A percentile compares a stretch with the other conserved stretches of the same genome.
These are phyloP conservation scores for Serendipita indica DNA, from an alignment of 768 basidiomycete species.

Conservation along the genomic window DNA sequence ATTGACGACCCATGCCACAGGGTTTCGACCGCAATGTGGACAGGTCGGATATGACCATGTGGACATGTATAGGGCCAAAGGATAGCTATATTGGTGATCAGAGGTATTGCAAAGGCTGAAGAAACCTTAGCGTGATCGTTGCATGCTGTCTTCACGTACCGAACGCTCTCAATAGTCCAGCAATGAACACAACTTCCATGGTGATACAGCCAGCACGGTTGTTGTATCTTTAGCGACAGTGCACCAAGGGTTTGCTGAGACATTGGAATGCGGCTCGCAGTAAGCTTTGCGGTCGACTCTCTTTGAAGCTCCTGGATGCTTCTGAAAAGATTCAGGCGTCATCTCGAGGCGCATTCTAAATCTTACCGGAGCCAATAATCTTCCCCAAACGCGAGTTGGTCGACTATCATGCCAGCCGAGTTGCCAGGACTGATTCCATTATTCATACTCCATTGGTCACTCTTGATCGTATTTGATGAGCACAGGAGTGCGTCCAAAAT, in stretches of 20 bases:
- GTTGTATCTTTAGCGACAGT: constrained; percentile 45
- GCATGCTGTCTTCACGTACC: constrained; percentile 27
- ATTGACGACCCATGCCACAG: not conserved
- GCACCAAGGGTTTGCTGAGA: constrained; percentile 36
- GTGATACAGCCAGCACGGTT: constrained; percentile 75
- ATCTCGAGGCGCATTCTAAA: constrained; percentile 17
- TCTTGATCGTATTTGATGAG: not conserved
- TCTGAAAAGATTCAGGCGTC: constrained; percentile 19
- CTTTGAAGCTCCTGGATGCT: constrained; percentile 21
- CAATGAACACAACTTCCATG: constrained; percentile 74
- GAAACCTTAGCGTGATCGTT: not conserved
- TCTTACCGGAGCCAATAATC: constrained; percentile 7
- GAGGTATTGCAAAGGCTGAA: not conserved
- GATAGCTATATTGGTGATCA: not conserved
- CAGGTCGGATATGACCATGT: not conserved
- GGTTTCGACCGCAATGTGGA: constrained; percentile 6
- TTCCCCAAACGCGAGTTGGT: not conserved
- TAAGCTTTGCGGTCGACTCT: constrained; percentile 20
- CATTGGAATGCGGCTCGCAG: constrained; percentile 21
- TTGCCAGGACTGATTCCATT: too few species aligned
- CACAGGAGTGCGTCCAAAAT: constrained; percentile 48
- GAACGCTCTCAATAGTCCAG: constrained; percentile 54
- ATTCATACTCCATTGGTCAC: not conserved
- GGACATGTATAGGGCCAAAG: not conserved
- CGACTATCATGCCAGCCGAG: not conserved